These are phyloP conservation scores for Aspergillus diversus DNA, from an alignment of 495 filamentous ascomycete species.

Conservation along the genomic window DNA sequence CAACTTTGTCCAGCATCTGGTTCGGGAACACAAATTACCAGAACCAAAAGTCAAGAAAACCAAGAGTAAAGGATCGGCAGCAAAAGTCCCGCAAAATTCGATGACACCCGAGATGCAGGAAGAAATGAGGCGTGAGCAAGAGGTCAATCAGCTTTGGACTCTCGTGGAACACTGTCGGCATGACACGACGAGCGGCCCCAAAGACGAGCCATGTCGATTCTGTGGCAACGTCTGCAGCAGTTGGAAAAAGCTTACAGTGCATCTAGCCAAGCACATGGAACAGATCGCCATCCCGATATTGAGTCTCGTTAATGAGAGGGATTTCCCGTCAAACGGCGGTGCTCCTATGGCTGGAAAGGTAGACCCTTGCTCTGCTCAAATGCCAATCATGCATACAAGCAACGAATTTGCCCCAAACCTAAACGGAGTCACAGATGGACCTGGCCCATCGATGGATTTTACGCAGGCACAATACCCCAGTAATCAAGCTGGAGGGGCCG, in stretches of 20 bases:
- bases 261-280: constrained; percentile 97
- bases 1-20: constrained; percentile 94
- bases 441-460: constrained; percentile 18
- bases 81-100: constrained; percentile 24
- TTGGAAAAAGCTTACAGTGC: constrained; percentile 94
- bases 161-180: constrained; percentile 80
- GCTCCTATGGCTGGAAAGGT: constrained; percentile 16
- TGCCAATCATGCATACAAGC: constrained; percentile 16
- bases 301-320: constrained; percentile 60
- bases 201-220: constrained; percentile 88
- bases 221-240: constrained; percentile 79
- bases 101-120: constrained; percentile 52
- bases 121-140: constrained; percentile 56
- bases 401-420: constrained; percentile 15
- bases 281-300: constrained; percentile 86
- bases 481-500: constrained; percentile 21
- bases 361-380: constrained; percentile 15
- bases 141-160: constrained; percentile 66
- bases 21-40: constrained; percentile 86
- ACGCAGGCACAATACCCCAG: constrained; percentile 29
- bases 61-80: constrained; percentile 38
- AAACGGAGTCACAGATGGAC: constrained; percentile 13
- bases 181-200: constrained; percentile 65
- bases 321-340: constrained; percentile 23
- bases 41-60: constrained; percentile 67